Conservation (phyloP, 2,329 filamentous ascomycete species). For the Trichophaea hybrida region DNA sequence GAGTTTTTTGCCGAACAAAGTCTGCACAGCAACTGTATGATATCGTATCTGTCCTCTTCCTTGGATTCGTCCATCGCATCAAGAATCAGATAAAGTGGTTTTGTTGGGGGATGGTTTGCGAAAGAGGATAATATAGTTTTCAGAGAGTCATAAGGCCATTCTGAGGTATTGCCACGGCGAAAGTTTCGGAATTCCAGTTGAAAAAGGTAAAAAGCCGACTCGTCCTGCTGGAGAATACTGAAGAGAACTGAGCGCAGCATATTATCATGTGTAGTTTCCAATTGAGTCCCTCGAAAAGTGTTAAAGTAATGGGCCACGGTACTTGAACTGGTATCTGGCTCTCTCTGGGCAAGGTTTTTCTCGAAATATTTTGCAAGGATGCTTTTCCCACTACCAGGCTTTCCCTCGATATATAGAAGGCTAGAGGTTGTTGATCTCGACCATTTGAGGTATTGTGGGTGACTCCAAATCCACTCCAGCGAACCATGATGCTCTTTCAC, state of each 20-base stretch:
- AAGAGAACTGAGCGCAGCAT: no score
- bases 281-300: no score
- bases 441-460: background rate
- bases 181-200: background rate
- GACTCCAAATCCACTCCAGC: background rate
- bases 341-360: background rate
- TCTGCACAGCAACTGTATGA: background rate
- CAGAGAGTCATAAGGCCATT: background rate
- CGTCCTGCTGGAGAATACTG: background rate
- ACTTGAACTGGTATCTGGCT: no score
- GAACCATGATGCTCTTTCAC: background rate
- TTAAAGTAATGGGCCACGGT: background rate
- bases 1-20: background rate
- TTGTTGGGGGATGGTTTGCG: background rate
- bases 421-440: background rate
- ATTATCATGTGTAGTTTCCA: no score
- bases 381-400: constrained; percentile 1
- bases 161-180: background rate
- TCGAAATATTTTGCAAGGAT: background rate
- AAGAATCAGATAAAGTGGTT: background rate
- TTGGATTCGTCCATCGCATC: background rate
- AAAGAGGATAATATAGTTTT: background rate
- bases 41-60: background rate
- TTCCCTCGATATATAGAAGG: background rate
- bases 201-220: background rate